Conservation (phyloP, 768 basidiomycete species). For the Rossbeevera mucosa region DNA sequence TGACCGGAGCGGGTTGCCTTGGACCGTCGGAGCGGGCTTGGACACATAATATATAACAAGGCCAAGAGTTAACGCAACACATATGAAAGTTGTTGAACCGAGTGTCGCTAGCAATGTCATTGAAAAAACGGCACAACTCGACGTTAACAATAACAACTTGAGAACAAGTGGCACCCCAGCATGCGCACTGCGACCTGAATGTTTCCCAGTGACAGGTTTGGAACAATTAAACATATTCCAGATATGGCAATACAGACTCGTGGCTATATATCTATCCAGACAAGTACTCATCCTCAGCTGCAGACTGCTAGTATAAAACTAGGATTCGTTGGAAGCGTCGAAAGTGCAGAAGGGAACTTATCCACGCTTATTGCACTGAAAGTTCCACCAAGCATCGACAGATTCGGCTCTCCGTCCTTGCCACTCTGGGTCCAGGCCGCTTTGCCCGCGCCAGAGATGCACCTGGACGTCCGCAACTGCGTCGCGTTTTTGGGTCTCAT, state of each 20-base stretch:
- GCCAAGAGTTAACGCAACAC: constrained; percentile 6
- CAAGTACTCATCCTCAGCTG: too few species aligned
- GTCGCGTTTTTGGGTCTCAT: neutral
- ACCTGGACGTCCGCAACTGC: constrained; percentile 1
- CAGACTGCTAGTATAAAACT: too few species aligned
- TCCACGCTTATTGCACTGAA: constrained; percentile 41
- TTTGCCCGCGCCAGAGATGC: neutral
- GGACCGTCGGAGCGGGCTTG: constrained; percentile 14
- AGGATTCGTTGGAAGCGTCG: constrained; percentile 28
- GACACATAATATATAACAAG: constrained; percentile 27
- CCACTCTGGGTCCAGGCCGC: neutral
- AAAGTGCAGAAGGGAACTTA: constrained; percentile 46
- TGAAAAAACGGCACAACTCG: neutral
- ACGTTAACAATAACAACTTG: neutral
- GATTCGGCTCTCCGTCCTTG: constrained; percentile 15
- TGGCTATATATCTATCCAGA: too few species aligned
- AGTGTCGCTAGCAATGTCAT: constrained; percentile 1
- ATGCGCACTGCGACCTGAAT: neutral
- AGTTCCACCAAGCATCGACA: constrained; percentile 31
- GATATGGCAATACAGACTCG: neutral
- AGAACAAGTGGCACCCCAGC: neutral
- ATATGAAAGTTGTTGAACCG: constrained; percentile 7
- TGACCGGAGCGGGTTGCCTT: constrained; percentile 42
- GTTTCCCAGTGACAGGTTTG: neutral
- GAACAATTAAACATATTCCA: constrained; percentile 3